Base-by-base conservation (phyloP, 1,284 basidiomycete species). In the Cryptococcus sp. region DNA sequence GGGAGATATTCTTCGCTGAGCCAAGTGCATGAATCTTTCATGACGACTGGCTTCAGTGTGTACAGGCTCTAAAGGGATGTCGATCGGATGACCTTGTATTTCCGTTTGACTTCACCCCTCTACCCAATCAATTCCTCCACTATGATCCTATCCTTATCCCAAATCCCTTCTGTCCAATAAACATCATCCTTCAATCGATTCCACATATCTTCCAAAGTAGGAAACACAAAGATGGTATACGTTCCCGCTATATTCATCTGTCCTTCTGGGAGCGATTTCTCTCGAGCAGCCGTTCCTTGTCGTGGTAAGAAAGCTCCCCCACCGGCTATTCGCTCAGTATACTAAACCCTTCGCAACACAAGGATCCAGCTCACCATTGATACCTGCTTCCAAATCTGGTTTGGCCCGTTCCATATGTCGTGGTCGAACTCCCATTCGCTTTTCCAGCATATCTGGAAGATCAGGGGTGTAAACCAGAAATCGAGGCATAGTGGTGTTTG, bases 401-500 rank as follows among this genome's bases (percentile, higher is more conserved):
- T 56, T 49, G 10, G 53, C 59, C 33, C 66, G 49, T 36, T 58
- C 63, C 31, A 71, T 56, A 54, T 73, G 73, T 31, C 63, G 63
- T 0, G 65, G 59, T 15, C 73, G 58, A 30, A 69, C 71, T 15
- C 56, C 56, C 36, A 70, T 58, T n/a, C 73, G 60, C 55, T 66
- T 62, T 51, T 67, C 60, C 33, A 75, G 62, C 38, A 62, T 56
- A 58, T 72, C 58, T 11, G 71, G 68, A 57, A 70, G 64, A 59
- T 75, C 73, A 36, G 73, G 71, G 53, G 66, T 66, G 62, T 70
- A 71, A 0, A 64, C 57, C 13, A 64, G 57, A 51, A 62, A 64
- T 55, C 62, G 58, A 53, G 69, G 69, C 69, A 71, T 72, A 2
- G n/a, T 41, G 38, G 23, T 23, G 23, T 1, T 23, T 23, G 23